phyloP scores from a whole-genome alignment of 129 eudicot genomes.

The Pseudognaphalium luteoalbum region DNA sequence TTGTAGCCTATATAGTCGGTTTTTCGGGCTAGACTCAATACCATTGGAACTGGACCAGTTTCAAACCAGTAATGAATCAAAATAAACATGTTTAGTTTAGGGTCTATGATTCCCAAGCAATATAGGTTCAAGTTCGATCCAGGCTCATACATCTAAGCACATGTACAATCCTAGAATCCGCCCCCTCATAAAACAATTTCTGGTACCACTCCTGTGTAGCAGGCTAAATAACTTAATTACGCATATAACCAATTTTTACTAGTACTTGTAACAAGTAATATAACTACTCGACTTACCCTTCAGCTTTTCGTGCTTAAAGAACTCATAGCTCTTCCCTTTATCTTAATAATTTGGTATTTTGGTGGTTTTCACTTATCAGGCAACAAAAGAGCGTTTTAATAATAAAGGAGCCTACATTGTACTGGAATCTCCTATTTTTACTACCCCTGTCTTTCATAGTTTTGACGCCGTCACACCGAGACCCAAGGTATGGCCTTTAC shows the following conservation, averaged over 20 bases:
- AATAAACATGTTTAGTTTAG: too few species aligned
- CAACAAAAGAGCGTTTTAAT: conserved; percentile 69
- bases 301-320: neutral
- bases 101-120: too few species aligned
- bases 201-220: neutral
- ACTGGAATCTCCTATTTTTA: conserved; percentile 74
- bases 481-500: conserved; percentile 65
- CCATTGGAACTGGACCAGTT: too few species aligned
- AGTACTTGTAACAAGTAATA: neutral
- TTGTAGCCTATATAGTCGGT: too few species aligned
- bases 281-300: neutral
- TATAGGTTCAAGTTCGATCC: too few species aligned
- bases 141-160: too few species aligned
- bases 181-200: too few species aligned
- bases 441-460: conserved; percentile 68
- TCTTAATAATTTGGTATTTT: conserved; percentile 1
- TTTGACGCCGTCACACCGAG: conserved; percentile 88
- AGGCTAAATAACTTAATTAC: neutral
- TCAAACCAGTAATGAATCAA: too few species aligned
- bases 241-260: neutral
- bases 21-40: too few species aligned
- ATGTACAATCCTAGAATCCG: too few species aligned
- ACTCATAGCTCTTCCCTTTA: neutral
- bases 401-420: conserved; percentile 92
- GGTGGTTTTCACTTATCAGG: conserved; percentile 50